Conservation (phyloP, 140 eudicot genomes). For the Anethum foeniculum region DNA sequence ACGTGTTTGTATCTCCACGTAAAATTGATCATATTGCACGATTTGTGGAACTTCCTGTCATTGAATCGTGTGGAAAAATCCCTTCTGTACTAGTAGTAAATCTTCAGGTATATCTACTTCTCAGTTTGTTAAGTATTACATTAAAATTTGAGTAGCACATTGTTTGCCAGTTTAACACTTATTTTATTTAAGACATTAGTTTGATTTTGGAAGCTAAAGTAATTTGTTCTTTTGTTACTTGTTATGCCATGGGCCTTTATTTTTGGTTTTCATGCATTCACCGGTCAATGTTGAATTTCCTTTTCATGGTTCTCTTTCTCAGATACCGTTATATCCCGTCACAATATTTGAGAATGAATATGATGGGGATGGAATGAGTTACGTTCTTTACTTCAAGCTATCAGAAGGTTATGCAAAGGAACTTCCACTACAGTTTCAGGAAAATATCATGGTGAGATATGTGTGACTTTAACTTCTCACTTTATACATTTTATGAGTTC, state of each 20-base stretch:
- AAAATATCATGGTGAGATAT: constrained; percentile 59
- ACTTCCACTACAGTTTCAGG: constrained; percentile 76
- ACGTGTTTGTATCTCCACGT: constrained; percentile 69
- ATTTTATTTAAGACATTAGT: neutral
- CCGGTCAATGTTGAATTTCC: neutral
- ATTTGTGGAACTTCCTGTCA: constrained; percentile 73
- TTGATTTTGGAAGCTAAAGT: neutral
- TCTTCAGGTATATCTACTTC: constrained; percentile 60
- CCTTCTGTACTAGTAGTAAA: constrained; percentile 86
- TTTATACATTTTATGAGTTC: neutral
- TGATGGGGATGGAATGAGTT: constrained; percentile 90
- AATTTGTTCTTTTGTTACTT: neutral
- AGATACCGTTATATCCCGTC: constrained; percentile 88
- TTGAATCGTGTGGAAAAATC: constrained; percentile 51
- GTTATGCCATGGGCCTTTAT: neutral
- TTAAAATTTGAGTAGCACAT: neutral
- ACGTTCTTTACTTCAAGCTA: constrained; percentile 73
- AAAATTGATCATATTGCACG: constrained; percentile 90
- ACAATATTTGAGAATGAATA: constrained; percentile 65
- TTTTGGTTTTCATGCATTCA: constrained; percentile 9
- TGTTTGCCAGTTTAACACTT: neutral
- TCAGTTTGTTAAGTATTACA: neutral
- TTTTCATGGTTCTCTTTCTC: constrained; percentile 9
- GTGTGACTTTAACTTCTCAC: neutral
- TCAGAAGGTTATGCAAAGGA: constrained; percentile 64